These are phyloP conservation scores for Juncus inflexus DNA, from an alignment of 176 grass and related monocot genomes.

Conservation along the genomic window DNA sequence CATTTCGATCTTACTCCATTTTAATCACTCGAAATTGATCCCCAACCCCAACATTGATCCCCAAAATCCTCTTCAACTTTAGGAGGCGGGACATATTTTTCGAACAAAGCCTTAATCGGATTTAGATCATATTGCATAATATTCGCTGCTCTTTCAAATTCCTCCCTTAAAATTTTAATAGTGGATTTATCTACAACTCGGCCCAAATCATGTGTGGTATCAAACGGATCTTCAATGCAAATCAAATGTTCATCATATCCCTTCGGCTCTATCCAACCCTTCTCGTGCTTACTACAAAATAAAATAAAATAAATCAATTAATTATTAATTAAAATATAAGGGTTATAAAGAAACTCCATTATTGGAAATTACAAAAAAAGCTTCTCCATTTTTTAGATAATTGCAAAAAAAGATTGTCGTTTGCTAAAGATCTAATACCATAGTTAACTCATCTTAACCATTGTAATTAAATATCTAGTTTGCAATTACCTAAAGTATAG, in stretches of 20 bases:
- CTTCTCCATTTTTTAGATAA: too few relatives aligned
- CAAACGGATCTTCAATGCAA: constrained; percentile 97
- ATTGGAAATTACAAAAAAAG: too few relatives aligned
- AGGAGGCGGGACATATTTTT: constrained; percentile 45
- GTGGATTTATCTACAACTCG: constrained; percentile 75
- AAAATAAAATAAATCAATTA: constrained; percentile 4
- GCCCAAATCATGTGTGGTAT: constrained; percentile 85
- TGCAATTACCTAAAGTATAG: too few relatives aligned
- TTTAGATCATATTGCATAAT: constrained; percentile 70
- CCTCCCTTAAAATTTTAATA: constrained; percentile 81
- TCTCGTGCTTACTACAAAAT: constrained; percentile 64
- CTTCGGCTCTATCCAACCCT: constrained; percentile 82
- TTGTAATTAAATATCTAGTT: too few relatives aligned
- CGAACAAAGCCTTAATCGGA: constrained; percentile 59
- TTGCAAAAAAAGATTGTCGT: too few relatives aligned
- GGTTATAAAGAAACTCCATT: too few relatives aligned
- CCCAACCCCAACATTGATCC: constrained; percentile 1
- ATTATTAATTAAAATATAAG: too few relatives aligned
- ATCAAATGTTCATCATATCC: constrained; percentile 92
- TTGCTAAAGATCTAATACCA: too few relatives aligned
- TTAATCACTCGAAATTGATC: neutral
- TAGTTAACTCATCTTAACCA: too few relatives aligned
- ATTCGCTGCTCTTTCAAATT: constrained; percentile 89
- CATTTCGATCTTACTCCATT: neutral
- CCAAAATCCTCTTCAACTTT: constrained; percentile 16